Evolutionary conservation across 495 filamentous ascomycete genomes (phyloP).

Genomic region (Neurospora sp.): DNA sequence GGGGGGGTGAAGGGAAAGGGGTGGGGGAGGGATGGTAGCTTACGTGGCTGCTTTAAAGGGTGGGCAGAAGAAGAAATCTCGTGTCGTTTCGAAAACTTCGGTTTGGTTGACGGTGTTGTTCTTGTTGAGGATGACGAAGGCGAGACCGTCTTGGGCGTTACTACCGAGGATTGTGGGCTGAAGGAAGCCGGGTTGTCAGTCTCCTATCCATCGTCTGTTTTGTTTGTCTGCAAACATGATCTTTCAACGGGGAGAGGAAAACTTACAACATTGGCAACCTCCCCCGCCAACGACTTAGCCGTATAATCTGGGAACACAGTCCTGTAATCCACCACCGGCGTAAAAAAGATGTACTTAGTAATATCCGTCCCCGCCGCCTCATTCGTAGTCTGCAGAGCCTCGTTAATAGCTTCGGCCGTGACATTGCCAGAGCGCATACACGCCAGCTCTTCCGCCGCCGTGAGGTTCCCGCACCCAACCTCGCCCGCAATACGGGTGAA

Average conservation of each 20-base stretch:
- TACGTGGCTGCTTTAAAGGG: conserved; percentile 10
- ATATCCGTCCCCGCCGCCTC: conserved; percentile 16
- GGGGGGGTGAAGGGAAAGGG: background rate
- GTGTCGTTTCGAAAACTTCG: conserved; percentile 1
- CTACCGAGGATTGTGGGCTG: conserved; percentile 15
- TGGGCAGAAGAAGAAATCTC: conserved; percentile 19
- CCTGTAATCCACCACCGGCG: conserved; percentile 7
- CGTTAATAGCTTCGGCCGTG: conserved; percentile 16
- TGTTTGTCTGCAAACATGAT: background rate
- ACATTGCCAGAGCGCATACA: conserved; percentile 37
- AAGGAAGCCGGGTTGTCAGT: background rate
- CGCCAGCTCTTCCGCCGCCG: conserved; percentile 20
- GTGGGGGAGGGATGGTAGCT: background rate
- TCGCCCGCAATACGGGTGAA: conserved; percentile 28
- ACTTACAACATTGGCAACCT: conserved; percentile 15
- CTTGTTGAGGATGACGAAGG: conserved; percentile 5
- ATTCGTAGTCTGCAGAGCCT: conserved; percentile 23
- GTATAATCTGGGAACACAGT: conserved; percentile 39
- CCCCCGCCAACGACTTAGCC: background rate
- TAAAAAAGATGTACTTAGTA: conserved; percentile 20
- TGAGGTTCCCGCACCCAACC: conserved; percentile 32
- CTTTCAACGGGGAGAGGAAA: background rate
- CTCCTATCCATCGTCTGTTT: background rate
- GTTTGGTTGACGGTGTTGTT: conserved; percentile 7
- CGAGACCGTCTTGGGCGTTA: conserved; percentile 12